These are phyloP conservation scores for Phytopythium mirpurense DNA, from an alignment of 352 stramenopile genomes.

Conservation along the genomic window DNA sequence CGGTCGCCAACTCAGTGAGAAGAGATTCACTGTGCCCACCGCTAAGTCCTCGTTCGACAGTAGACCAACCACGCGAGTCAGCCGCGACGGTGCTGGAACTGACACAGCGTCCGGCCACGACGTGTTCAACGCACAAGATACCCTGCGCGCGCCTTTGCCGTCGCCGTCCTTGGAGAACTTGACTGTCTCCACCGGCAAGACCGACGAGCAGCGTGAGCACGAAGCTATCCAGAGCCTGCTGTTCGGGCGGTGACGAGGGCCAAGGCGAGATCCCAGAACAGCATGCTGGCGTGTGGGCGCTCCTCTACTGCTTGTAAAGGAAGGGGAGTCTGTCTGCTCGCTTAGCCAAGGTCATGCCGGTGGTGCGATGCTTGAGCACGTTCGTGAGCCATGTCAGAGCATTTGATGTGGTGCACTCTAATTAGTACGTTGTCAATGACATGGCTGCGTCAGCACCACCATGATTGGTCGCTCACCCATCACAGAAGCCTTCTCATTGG, in stretches of 20 bases:
- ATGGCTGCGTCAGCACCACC: slow-evolving; percentile 12
- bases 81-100: neutral
- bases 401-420: neutral
- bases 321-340: too few relatives aligned
- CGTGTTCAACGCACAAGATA: neutral
- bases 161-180: too few relatives aligned
- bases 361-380: neutral
- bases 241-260: slow-evolving; percentile 21
- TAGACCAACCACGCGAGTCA: neutral
- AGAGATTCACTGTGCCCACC: neutral
- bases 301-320: too few relatives aligned
- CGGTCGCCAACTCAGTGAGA: neutral
- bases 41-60: neutral
- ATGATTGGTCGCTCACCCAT: slow-evolving; percentile 11
- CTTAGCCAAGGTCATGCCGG: neutral
- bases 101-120: neutral
- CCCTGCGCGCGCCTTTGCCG: neutral
- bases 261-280: too few relatives aligned
- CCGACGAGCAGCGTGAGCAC: slow-evolving; percentile 48
- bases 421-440: neutral
- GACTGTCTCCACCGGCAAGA: slow-evolving; percentile 19
- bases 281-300: too few relatives aligned
- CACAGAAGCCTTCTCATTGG: neutral
- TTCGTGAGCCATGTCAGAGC: neutral
- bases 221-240: slow-evolving; percentile 54